Percentiles rank a stretch among this genome's conserved stretches.
Conservation (phyloP, 225 moss, liverwort and hornwort genomes). For the Bryoerythrophyllum caledonicum region DNA sequence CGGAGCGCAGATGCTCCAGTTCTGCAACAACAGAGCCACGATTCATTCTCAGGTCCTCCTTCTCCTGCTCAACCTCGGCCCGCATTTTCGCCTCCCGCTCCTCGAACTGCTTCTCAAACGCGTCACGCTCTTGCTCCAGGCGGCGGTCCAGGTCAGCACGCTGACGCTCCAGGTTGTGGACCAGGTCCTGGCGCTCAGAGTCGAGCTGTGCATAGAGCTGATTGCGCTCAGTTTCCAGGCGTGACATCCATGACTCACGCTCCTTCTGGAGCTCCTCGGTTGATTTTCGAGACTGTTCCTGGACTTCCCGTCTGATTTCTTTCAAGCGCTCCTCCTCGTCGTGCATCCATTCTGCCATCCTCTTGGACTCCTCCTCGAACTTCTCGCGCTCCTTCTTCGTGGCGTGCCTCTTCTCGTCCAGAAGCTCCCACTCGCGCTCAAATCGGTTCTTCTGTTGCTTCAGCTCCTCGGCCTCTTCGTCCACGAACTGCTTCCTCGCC, state of each 20-base stretch:
- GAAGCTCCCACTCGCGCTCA: slow-evolving; percentile 93
- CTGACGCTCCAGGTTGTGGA: slow-evolving; percentile 75
- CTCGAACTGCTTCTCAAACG: slow-evolving; percentile 68
- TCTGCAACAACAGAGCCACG: slow-evolving; percentile 50
- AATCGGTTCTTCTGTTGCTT: slow-evolving; percentile 88
- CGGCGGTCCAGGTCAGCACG: slow-evolving; percentile 78
- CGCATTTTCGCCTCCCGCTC: slow-evolving; percentile 68
- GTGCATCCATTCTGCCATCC: slow-evolving; percentile 88
- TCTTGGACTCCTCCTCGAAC: slow-evolving; percentile 76
- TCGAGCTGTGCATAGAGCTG: slow-evolving; percentile 82
- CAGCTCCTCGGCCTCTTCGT: slow-evolving; percentile 71
- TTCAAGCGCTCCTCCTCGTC: slow-evolving; percentile 88
- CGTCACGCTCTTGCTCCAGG: slow-evolving; percentile 77
- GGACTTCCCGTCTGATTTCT: slow-evolving; percentile 67
- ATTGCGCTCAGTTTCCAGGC: slow-evolving; percentile 75
- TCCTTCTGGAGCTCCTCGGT: slow-evolving; percentile 80
- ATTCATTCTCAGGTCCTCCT: slow-evolving; percentile 62
- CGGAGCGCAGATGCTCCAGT: slow-evolving; percentile 49
- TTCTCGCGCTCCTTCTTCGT: slow-evolving; percentile 78
- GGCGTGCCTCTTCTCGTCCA: slow-evolving; percentile 90
- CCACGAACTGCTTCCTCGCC: slow-evolving; percentile 81
- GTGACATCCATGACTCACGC: slow-evolving; percentile 74
- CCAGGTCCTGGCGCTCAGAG: slow-evolving; percentile 79
- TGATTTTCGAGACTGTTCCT: slow-evolving; percentile 64
- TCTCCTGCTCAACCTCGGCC: slow-evolving; percentile 70